phyloP scores from a whole-genome alignment of 2,329 filamentous ascomycete species.

The Neoarthrinium moseri region DNA sequence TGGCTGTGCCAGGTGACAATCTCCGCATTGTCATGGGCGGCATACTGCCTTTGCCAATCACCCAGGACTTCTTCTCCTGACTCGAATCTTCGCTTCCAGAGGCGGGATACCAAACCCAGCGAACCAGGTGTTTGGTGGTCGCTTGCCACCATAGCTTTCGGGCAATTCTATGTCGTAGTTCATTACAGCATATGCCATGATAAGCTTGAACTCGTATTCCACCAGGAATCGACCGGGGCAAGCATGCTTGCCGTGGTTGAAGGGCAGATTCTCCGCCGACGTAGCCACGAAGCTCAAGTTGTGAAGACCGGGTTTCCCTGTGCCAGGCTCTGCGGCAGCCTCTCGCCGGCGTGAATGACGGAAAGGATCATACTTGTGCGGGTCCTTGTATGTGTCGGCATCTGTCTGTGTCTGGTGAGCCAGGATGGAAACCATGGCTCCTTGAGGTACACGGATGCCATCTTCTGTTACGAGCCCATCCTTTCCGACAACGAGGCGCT shows the following conservation, averaged over 20 bases:
- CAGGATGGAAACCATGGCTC: constrained; percentile 29
- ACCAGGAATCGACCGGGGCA: constrained; percentile 40
- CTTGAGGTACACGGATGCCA: constrained; percentile 27
- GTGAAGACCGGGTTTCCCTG: constrained; percentile 14
- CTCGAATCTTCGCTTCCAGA: constrained; percentile 15
- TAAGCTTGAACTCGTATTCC: constrained; percentile 36
- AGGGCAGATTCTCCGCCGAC: constrained; percentile 26
- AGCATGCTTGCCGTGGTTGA: constrained; percentile 37
- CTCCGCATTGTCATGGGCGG: too few relatives aligned
- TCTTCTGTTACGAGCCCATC: constrained; percentile 27
- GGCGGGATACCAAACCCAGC: constrained; percentile 17
- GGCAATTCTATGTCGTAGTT: constrained; percentile 34
- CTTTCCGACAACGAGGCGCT: constrained; percentile 26
- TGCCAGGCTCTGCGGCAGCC: constrained; percentile 11
- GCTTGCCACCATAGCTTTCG: constrained; percentile 16
- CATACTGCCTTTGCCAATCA: too few relatives aligned
- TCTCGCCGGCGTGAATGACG: constrained; percentile 34
- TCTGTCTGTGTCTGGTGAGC: constrained; percentile 26
- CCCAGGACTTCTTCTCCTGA: constrained; percentile 12
- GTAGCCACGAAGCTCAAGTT: constrained; percentile 32
- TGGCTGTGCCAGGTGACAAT: too few relatives aligned
- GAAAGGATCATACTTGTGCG: constrained; percentile 37
- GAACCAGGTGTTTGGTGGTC: constrained; percentile 18
- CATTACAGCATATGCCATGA: constrained; percentile 22
- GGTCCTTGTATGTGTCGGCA: constrained; percentile 27